These are phyloP conservation scores for Stephanodiscus triporus DNA, from an alignment of 108 stramenopile species.

Conservation along the genomic window DNA sequence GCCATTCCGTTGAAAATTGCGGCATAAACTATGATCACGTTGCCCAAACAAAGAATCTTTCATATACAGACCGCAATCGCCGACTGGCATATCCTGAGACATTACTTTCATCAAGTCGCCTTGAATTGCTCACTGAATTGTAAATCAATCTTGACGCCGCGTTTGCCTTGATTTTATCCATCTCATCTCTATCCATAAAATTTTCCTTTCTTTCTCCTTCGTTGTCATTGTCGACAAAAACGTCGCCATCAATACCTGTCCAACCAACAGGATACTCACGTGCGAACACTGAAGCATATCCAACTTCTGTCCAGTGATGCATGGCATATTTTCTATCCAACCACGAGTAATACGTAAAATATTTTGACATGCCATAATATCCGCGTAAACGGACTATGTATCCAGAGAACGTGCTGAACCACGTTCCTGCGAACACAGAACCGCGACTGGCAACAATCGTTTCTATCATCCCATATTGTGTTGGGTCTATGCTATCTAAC, in stretches of 20 bases:
- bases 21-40: constrained; percentile 56
- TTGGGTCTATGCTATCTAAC: constrained; percentile 65
- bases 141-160: not conserved
- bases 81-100: not conserved
- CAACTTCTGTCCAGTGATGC: constrained; percentile 57
- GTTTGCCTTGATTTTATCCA: constrained; percentile 7
- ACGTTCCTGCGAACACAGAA: constrained; percentile 84
- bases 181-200: constrained; percentile 24
- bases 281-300: constrained; percentile 54
- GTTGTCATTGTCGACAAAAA: constrained; percentile 59
- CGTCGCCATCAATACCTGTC: constrained; percentile 75
- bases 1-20: constrained; percentile 70
- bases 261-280: constrained; percentile 74
- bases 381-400: constrained; percentile 77
- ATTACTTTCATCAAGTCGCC: not conserved
- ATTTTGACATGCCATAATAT: constrained; percentile 74
- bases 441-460: constrained; percentile 81
- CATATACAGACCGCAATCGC: constrained; percentile 68
- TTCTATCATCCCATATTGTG: constrained; percentile 85
- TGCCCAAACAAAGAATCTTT: constrained; percentile 70
- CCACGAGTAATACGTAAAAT: constrained; percentile 61
- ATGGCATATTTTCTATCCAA: constrained; percentile 58
- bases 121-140: constrained; percentile 12
- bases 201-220: constrained; percentile 32
- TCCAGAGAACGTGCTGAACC: constrained; percentile 91